phyloP scores from a whole-genome alignment of 2,329 filamentous ascomycete species.

The Colletotrichum falcatum region DNA sequence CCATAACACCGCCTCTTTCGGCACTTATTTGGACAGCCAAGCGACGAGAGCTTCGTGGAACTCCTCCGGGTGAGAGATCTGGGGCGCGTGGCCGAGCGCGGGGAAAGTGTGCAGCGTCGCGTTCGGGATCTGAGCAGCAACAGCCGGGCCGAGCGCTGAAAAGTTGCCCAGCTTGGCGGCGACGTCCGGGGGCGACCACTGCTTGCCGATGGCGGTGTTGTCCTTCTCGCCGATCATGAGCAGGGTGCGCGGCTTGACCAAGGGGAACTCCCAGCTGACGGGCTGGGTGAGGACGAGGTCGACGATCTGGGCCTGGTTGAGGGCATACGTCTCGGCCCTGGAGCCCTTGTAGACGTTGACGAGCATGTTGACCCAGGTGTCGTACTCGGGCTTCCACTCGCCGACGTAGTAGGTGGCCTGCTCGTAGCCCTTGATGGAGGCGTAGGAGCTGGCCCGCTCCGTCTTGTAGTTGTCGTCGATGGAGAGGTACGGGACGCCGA shows the following conservation, averaged over 20 bases:
- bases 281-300: constrained; percentile 68
- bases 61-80: constrained; percentile 61
- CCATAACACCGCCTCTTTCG: no score
- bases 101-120: constrained; percentile 60
- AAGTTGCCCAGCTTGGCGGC: constrained; percentile 61
- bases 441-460: constrained; percentile 57
- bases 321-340: constrained; percentile 56
- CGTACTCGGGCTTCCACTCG: constrained; percentile 62
- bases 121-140: constrained; percentile 57
- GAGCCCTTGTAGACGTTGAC: constrained; percentile 62
- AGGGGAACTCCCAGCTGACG: constrained; percentile 61
- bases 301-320: constrained; percentile 62
- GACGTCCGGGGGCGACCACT: constrained; percentile 60
- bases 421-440: constrained; percentile 60
- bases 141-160: constrained; percentile 59
- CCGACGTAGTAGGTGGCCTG: constrained; percentile 61
- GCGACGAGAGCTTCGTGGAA: constrained; percentile 60
- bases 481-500: constrained; percentile 60
- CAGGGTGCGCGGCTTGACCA: constrained; percentile 58
- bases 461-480: constrained; percentile 54
- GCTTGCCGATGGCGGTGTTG: constrained; percentile 66
- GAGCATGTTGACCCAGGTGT: constrained; percentile 67
- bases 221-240: constrained; percentile 65
- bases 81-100: constrained; percentile 63
- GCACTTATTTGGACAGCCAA: constrained; percentile 52